Conservation (phyloP, 768 basidiomycete species). For the Bullera alba region DNA sequence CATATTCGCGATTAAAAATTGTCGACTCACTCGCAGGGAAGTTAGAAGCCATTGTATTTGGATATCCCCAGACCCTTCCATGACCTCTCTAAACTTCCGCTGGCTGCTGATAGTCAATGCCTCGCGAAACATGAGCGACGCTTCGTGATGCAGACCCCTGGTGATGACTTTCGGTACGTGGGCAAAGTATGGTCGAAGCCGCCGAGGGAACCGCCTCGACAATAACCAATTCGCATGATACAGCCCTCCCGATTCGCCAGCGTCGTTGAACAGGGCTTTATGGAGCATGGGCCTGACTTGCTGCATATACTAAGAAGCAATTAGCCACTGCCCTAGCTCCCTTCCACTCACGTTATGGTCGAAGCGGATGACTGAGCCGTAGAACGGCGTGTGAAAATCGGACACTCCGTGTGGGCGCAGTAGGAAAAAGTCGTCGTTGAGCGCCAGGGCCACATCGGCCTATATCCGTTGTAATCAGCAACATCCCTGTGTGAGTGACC, state of each 20-base stretch:
- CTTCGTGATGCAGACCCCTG: slow-evolving; percentile 40
- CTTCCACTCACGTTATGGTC: slow-evolving; percentile 27
- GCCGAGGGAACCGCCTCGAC: slow-evolving; percentile 34
- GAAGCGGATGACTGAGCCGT: slow-evolving; percentile 41
- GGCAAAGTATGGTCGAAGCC: slow-evolving; percentile 39
- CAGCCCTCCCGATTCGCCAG: slow-evolving; percentile 37
- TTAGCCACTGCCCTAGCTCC: neutral
- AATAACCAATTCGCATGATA: slow-evolving; percentile 42
- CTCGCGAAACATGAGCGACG: slow-evolving; percentile 39
- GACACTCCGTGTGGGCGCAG: slow-evolving; percentile 34
- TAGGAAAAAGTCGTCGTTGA: slow-evolving; percentile 43
- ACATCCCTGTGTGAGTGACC: neutral
- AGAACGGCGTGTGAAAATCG: slow-evolving; percentile 36
- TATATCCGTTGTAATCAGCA: neutral
- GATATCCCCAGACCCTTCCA: slow-evolving; percentile 33
- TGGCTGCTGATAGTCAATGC: slow-evolving; percentile 25
- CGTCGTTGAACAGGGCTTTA: slow-evolving; percentile 32
- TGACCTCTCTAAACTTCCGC: slow-evolving; percentile 36
- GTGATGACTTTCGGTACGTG: slow-evolving; percentile 43
- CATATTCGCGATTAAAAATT: neutral
- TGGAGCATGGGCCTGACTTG: slow-evolving; percentile 38
- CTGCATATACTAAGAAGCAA: slow-evolving; percentile 16
- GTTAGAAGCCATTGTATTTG: slow-evolving; percentile 42
- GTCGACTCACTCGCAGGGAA: slow-evolving; percentile 21
- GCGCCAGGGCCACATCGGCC: slow-evolving; percentile 28